Conservation (phyloP, 2,329 filamentous ascomycete genomes). For the Monosporascus sp. region DNA sequence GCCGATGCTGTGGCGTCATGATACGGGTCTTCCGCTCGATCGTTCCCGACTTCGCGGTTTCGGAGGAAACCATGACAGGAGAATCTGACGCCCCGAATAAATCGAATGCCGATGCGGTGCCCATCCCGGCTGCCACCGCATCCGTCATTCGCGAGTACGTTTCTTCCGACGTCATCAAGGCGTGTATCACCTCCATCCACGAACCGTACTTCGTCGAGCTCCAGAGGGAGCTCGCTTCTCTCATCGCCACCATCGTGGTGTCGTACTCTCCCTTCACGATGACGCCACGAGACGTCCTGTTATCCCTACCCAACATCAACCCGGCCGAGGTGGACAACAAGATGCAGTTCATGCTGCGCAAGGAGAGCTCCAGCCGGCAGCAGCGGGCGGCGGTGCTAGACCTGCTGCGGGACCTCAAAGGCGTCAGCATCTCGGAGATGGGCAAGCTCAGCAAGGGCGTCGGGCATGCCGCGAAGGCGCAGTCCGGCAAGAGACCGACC, state of each 20-base stretch:
- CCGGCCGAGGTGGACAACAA: conserved; percentile 61
- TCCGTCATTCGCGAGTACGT: conserved; percentile 82
- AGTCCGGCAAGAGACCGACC: conserved; percentile 33
- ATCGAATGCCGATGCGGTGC: conserved; percentile 30
- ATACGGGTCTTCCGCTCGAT: conserved; percentile 82
- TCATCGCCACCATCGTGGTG: conserved; percentile 81
- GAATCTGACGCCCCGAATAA: conserved; percentile 6
- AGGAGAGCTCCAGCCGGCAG: conserved; percentile 59
- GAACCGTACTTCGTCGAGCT: conserved; percentile 96
- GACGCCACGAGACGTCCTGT: conserved; percentile 70
- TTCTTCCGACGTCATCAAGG: conserved; percentile 79
- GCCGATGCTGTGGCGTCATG: conserved; percentile 79
- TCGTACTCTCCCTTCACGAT: conserved; percentile 65
- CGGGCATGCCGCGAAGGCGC: conserved; percentile 25
- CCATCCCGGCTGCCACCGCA: conserved; percentile 48
- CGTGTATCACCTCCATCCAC: conserved; percentile 83
- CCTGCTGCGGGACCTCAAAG: conserved; percentile 77
- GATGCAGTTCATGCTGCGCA: conserved; percentile 53
- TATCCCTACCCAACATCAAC: conserved; percentile 72
- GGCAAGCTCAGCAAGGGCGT: conserved; percentile 67
- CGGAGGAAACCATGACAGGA: conserved; percentile 4
- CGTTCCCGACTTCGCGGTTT: conserved; percentile 64
- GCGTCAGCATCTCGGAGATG: conserved; percentile 88
- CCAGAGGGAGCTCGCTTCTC: conserved; percentile 81
- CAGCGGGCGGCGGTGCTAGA: conserved; percentile 80